Base-by-base conservation (phyloP, 2,329 filamentous ascomycete genomes). In the Fusarium nisikadoi region DNA sequence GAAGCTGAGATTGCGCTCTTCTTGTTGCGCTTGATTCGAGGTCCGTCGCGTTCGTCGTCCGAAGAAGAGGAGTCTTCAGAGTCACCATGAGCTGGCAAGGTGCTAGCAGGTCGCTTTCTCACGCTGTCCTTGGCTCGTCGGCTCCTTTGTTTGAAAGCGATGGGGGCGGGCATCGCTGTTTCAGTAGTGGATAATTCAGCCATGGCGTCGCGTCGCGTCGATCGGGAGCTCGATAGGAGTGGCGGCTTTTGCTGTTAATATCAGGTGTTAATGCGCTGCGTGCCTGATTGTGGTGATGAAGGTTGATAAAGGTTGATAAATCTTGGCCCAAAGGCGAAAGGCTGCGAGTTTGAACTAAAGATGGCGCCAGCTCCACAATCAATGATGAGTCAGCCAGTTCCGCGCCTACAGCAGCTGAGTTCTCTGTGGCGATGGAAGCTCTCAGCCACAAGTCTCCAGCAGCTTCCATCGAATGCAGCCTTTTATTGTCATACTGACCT, bases 371-470 rank as follows among this genome's bases (percentile, higher is more conserved):
- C 45, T n/a, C 45, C 27, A 31, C 1, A 47, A 6, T 23, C 23
- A 12, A 17, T 6, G 27, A 31, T 47, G 20, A 47, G 45, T 47
- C 20, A 47, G 45, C 45, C 27, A 6, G 42, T 6, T 45, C 4
- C 1, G 11, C 3, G 12, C 2, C 12, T 13, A 0, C 5, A 27
- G 17, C 43, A 20, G 17, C 12, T 14, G 10, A 5, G 25, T 10
- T 8, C 7, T 8, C 45, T n/a, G 45, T 47, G 45, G 45, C 27
- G 45, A 47, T 2, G 3, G 2, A n/a, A n/a, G 10, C 3, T 17
- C 45, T 31, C 27, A 47, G 45, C 45, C 45, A 31, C 45, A 47
- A 47, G 20, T n/a, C 45, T 31, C 27, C 27, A 47, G 20, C 45
- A n/a, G 9, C 27, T 31, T 47, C 45, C 20, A n/a, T 31, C 14